Conservation (phyloP, 176 grass and related monocot species). For the Pontederia crassipes region DNA sequence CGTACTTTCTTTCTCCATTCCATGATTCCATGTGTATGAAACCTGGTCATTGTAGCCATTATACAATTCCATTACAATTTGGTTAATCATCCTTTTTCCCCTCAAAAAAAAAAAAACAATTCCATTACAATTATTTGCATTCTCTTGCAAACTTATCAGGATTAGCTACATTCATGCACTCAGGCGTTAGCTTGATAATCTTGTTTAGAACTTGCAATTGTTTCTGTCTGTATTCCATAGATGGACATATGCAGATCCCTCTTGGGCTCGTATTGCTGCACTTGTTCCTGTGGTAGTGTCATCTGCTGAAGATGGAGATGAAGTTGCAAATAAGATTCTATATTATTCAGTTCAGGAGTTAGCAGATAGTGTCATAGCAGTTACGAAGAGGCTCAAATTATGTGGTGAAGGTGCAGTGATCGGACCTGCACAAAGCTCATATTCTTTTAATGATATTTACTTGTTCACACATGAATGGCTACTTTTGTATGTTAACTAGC, state of each 20-base stretch:
- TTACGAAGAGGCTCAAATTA: slow-evolving; percentile 69
- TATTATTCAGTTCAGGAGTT: slow-evolving; percentile 71
- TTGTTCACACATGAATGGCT: not conserved
- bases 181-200: not conserved
- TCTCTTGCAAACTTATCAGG: not conserved
- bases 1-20: no score
- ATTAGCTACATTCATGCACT: not conserved
- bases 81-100: no score
- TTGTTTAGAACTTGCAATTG: slow-evolving; percentile 8
- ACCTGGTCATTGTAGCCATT: no score
- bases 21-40: no score
- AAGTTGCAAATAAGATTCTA: slow-evolving; percentile 96
- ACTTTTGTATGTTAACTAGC: not conserved
- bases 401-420: slow-evolving; percentile 64
- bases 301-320: slow-evolving; percentile 87
- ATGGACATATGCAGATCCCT: slow-evolving; percentile 95
- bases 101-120: no score
- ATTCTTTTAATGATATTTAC: slow-evolving; percentile 9
- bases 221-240: slow-evolving; percentile 27
- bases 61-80: no score
- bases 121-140: no score
- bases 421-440: not conserved
- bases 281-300: slow-evolving; percentile 89
- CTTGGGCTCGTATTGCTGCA: slow-evolving; percentile 96
- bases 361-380: slow-evolving; percentile 83